Percentiles rank a stretch among this genome's conserved stretches.
These are phyloP conservation scores for Boletus subparvulus DNA, from an alignment of 768 basidiomycete genomes.

Conservation along the genomic window DNA sequence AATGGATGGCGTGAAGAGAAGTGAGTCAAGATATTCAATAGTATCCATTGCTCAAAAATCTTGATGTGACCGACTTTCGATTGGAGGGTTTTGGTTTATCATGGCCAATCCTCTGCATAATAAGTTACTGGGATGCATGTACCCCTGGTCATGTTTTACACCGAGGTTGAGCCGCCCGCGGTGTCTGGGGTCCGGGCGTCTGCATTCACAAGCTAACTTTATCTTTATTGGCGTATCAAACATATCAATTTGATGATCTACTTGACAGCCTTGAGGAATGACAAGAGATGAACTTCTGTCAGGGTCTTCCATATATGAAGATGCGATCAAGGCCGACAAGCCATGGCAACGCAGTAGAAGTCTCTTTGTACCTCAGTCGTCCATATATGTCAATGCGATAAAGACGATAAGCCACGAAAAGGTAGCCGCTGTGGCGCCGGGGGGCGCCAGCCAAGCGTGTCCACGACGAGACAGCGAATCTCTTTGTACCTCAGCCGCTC, in stretches of 20 bases:
- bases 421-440: no score
- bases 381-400: no score
- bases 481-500: no score
- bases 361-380: no score
- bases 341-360: not conserved
- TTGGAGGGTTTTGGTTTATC: not conserved
- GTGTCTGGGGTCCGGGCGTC: slow-evolving; percentile 3
- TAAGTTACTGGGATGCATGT: not conserved
- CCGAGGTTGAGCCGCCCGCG: not conserved
- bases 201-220: no score
- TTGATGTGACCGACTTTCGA: not conserved
- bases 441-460: no score
- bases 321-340: no score
- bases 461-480: not conserved
- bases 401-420: not conserved
- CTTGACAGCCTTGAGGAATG: no score
- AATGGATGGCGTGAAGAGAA: slow-evolving; percentile 1
- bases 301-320: no score
- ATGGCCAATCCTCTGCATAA: not conserved
- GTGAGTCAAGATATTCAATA: slow-evolving; percentile 2
- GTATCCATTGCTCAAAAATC: not conserved
- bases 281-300: no score
- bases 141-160: not conserved
- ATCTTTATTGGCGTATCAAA: no score
- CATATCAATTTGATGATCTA: no score